Percentiles rank a stretch among this genome's conserved stretches.
These are phyloP conservation scores for Penicillium angulare DNA, from an alignment of 495 filamentous ascomycete species.

Conservation along the genomic window DNA sequence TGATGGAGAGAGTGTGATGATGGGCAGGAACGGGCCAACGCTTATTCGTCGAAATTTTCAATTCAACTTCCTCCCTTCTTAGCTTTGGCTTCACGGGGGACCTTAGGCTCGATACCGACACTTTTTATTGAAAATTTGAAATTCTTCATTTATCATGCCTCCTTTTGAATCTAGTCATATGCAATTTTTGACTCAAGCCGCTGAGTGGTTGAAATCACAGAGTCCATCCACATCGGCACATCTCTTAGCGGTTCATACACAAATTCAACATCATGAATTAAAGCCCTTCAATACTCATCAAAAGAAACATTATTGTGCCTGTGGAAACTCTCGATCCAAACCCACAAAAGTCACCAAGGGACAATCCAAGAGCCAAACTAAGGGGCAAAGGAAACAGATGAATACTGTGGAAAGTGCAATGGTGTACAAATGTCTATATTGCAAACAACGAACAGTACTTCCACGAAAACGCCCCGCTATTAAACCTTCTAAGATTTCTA, in stretches of 20 bases:
- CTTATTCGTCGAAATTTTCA: conserved; percentile 1
- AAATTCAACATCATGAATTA: conserved; percentile 37
- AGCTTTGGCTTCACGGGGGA: too few species aligned
- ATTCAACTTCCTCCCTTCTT: too few species aligned
- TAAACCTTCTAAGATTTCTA: neutral
- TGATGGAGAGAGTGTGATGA: too few species aligned
- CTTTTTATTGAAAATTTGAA: too few species aligned
- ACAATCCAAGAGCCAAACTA: conserved; percentile 22
- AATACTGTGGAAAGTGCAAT: conserved; percentile 22
- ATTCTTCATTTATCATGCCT: conserved; percentile 17
- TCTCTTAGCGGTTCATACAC: conserved; percentile 43
- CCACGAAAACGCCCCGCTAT: neutral
- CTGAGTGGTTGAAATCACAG: conserved; percentile 32
- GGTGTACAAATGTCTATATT: conserved; percentile 41
- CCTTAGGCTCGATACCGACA: too few species aligned
- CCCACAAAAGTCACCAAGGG: conserved; percentile 35
- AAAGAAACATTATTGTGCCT: conserved; percentile 47
- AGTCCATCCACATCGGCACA: conserved; percentile 51
- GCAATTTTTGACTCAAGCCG: conserved; percentile 47
- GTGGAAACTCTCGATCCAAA: conserved; percentile 47
- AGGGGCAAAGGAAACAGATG: neutral
- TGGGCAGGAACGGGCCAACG: neutral
- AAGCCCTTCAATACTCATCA: conserved; percentile 38
- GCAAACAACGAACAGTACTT: conserved; percentile 32
- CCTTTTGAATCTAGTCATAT: conserved; percentile 35